Evolutionary conservation across 805 yeast genomes (phyloP), one percentile per base, ranked within the genome.

Genomic region (Pichia heedii): DNA sequence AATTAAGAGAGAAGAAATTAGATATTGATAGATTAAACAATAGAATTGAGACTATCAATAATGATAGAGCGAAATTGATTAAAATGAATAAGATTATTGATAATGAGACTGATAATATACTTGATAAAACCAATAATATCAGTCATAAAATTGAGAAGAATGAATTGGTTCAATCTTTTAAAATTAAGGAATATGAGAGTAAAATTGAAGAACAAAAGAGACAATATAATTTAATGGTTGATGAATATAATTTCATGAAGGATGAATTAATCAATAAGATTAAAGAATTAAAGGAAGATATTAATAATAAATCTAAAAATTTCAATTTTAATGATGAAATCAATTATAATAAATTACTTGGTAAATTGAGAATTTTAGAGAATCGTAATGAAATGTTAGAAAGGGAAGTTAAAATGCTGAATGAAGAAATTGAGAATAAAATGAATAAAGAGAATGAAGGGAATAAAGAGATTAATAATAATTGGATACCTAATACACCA

Each of bases 221-320:
- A 15, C 55, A 53, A 42, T 49, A 53, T 26, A 45, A 47, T 26
- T 46, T 43, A 11, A 45, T 59, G 12, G 51, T 50, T 21, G 42
- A 45, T 27, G 66, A 61, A 15, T 59, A 57, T 48, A 58, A 65
- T 47, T 42, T 33, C 13, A 57, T 62, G 61, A 63, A 61, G 45
- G 55, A 57, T 35, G 66, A 64, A 35, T 43, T 64, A 22, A 27
- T 60, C 13, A 45, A 43, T 32, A 58, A 60, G 46, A 54, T 57
- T 33, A 53, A 58, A 32, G 38, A 44, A 12, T 47, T 53, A 29
- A 48, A 53, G 12, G 42, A 51, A 50, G 30, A 52, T 50, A 36
- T 45, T 50, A 33, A 54, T 46, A 37, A 42, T 43, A 24, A 54
- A 21, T 21, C 39, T 24, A 34, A n/a, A n/a, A n/a, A n/a, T n/a